Evolutionary conservation across 2,329 filamentous ascomycete species (phyloP).

Genomic region (Botrytis paeoniae): DNA sequence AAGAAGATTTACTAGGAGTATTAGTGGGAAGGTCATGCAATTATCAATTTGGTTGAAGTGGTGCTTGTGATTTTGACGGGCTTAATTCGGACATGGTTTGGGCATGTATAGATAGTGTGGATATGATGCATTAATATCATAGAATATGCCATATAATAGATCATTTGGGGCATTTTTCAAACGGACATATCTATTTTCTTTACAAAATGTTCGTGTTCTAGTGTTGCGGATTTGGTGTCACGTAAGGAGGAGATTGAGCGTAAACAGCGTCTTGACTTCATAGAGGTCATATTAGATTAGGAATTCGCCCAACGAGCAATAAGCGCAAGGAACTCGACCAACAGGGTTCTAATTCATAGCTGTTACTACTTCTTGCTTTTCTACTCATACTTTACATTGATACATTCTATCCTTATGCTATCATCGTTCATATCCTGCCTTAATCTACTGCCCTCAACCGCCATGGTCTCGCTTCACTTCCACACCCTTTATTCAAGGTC

Average conservation of each 20-base stretch:
- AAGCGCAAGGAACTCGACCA: background rate
- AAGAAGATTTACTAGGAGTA: background rate
- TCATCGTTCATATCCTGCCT: background rate
- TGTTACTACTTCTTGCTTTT: background rate
- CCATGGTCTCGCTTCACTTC: background rate
- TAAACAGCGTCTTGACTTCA: background rate
- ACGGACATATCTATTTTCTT: background rate
- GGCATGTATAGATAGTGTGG: background rate
- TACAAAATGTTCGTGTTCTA: background rate
- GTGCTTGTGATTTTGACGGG: background rate
- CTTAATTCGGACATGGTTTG: background rate
- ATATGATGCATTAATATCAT: background rate
- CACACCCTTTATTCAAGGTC: background rate
- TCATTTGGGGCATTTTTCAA: background rate
- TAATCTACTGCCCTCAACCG: background rate
- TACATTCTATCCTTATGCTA: no score
- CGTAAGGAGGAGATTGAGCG: background rate
- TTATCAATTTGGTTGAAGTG: constrained; percentile 1
- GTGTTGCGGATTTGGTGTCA: background rate
- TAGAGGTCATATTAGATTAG: background rate
- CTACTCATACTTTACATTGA: background rate
- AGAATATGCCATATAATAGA: background rate
- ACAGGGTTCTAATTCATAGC: no score
- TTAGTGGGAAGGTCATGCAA: background rate
- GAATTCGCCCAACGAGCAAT: background rate